phyloP scores from a whole-genome alignment of 805 yeast genomes.

The Starmerella bacillaris region DNA sequence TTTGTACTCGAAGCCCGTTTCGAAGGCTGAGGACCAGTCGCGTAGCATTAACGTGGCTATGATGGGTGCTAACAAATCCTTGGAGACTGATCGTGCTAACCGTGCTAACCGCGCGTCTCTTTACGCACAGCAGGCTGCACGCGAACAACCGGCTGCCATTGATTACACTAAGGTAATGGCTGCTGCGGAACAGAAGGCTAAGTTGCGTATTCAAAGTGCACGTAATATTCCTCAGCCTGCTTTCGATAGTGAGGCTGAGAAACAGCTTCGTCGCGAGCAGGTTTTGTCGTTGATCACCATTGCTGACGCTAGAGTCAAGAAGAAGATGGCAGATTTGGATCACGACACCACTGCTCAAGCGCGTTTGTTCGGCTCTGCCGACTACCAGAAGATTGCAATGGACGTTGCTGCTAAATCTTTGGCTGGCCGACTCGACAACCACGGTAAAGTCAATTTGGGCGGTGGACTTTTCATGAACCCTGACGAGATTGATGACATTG shows the following conservation, averaged over 20 bases:
- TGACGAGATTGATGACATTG: constrained; percentile 62
- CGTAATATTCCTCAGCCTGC: constrained; percentile 14
- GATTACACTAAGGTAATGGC: constrained; percentile 19
- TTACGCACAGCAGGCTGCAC: background rate
- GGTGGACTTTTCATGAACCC: constrained; percentile 69
- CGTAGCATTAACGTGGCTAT: background rate
- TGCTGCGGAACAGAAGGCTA: constrained; percentile 21
- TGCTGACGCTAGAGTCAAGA: constrained; percentile 19
- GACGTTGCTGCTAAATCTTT: constrained; percentile 55
- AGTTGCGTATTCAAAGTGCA: constrained; percentile 13
- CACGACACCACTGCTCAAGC: constrained; percentile 26
- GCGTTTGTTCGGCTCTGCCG: constrained; percentile 29
- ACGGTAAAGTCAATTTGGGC: constrained; percentile 56
- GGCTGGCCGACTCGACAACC: constrained; percentile 35
- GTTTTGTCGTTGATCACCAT: constrained; percentile 17
- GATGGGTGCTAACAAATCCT: background rate
- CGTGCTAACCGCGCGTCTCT: background rate
- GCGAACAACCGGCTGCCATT: no score
- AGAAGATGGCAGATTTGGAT: constrained; percentile 26
- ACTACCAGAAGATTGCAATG: constrained; percentile 53
- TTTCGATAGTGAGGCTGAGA: constrained; percentile 14
- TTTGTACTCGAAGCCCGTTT: background rate
- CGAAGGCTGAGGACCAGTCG: background rate
- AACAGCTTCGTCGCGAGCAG: constrained; percentile 17
- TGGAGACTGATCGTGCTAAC: background rate